These are phyloP conservation scores for Stephania japonica DNA, from an alignment of 164 flowering plant species.

Conservation along the genomic window DNA sequence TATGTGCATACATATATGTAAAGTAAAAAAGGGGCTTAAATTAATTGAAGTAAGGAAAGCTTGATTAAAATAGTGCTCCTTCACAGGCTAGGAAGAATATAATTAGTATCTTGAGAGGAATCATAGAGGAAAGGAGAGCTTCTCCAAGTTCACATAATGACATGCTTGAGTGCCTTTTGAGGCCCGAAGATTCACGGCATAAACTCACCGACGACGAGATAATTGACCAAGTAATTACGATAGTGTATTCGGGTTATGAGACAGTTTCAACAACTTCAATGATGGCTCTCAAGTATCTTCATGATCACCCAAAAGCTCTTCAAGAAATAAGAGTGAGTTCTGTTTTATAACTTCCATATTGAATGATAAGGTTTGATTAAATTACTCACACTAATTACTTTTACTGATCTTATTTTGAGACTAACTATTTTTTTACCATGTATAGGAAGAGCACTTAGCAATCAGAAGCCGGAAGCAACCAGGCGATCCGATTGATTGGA, in stretches of 20 bases:
- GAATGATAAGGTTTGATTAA: neutral
- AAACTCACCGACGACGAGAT: slow-evolving; percentile 51
- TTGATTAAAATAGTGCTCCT: neutral
- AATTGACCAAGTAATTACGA: slow-evolving; percentile 53
- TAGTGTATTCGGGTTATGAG: slow-evolving; percentile 67
- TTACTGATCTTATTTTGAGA: neutral
- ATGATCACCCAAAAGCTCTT: slow-evolving; percentile 66
- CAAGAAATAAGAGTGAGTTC: slow-evolving; percentile 50
- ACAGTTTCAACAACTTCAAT: slow-evolving; percentile 69
- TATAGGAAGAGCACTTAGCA: slow-evolving; percentile 41
- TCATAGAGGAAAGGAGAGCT: slow-evolving; percentile 52
- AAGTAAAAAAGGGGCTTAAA: neutral
- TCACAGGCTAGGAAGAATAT: slow-evolving; percentile 54
- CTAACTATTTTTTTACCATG: neutral
- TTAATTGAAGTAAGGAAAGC: neutral
- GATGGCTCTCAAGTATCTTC: slow-evolving; percentile 71
- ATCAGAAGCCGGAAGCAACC: slow-evolving; percentile 33
- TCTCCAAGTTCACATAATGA: slow-evolving; percentile 29
- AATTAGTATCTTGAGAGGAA: slow-evolving; percentile 25
- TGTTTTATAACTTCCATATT: neutral
- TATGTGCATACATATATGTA: too few species aligned
- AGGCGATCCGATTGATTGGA: slow-evolving; percentile 36
- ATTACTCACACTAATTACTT: neutral
- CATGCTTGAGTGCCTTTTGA: slow-evolving; percentile 48
- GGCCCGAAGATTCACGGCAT: slow-evolving; percentile 34